phyloP scores from a whole-genome alignment of 179 eudicot genomes.

The Vitellaria paradoxa region DNA sequence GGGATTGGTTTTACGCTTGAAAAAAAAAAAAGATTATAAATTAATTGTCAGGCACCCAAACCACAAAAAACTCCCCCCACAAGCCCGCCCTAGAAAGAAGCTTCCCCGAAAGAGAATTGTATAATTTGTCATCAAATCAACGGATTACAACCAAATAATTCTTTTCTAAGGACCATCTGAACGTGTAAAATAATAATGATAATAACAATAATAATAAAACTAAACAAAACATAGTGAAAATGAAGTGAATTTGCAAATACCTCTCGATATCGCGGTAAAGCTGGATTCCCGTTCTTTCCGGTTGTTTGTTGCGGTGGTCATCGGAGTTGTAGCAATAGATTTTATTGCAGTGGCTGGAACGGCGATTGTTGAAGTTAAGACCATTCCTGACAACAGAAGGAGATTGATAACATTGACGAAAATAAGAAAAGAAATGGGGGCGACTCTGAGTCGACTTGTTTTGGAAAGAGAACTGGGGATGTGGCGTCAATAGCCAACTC shows the following conservation, averaged over 20 bases:
- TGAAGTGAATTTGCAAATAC: conserved; percentile 9
- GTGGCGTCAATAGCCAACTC: conserved; percentile 11
- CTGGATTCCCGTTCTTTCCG: conserved; percentile 43
- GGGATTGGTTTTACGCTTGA: no score
- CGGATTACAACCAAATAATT: neutral
- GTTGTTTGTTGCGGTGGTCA: conserved; percentile 13
- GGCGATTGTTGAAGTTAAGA: neutral
- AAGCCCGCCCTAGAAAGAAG: no score
- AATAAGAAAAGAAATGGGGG: neutral
- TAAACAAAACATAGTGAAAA: neutral
- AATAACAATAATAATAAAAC: no score
- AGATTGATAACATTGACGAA: neutral
- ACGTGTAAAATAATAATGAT: no score
- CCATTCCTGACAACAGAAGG: neutral
- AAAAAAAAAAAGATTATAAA: no score
- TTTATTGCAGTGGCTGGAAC: conserved; percentile 1
- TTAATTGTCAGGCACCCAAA: no score
- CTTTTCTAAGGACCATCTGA: neutral
- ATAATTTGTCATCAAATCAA: no score
- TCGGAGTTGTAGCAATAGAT: conserved; percentile 25
- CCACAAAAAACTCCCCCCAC: no score
- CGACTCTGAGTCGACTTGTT: conserved; percentile 7
- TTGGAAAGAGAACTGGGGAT: conserved; percentile 10
- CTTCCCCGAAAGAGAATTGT: no score
- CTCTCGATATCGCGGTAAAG: conserved; percentile 62